Evolutionary conservation across 352 stramenopile species (phyloP).

Genomic region (Pythium vanterpoolii): DNA sequence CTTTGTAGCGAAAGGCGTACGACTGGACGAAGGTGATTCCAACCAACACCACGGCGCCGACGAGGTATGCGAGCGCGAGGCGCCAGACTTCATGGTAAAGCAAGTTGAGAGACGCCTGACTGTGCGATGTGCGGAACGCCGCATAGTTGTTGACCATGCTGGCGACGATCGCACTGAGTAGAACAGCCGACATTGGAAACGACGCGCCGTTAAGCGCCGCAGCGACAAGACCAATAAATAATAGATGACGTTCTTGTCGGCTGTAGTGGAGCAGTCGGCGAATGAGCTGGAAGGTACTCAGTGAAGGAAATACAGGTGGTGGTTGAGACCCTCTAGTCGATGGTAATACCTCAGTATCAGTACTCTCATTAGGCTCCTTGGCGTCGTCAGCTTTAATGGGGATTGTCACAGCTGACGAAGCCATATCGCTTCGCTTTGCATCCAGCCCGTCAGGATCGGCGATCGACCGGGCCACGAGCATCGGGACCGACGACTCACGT

Average conservation of each 20-base stretch:
- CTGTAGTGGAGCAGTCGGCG: conserved; percentile 10
- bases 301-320: not conserved
- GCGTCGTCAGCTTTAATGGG: not conserved
- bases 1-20: conserved; percentile 50
- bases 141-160: conserved; percentile 48
- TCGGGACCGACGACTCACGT: conserved; percentile 17
- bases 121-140: conserved; percentile 24
- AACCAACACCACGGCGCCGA: conserved; percentile 27
- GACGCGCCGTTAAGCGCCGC: conserved; percentile 27
- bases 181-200: conserved; percentile 33
- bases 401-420: not conserved
- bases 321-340: not conserved
- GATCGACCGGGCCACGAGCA: conserved; percentile 6
- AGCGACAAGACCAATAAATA: conserved; percentile 11
- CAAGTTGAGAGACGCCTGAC: conserved; percentile 24
- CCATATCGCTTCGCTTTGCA: conserved; percentile 16
- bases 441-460: not conserved
- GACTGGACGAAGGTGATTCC: conserved; percentile 35
- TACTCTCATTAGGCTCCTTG: too few species aligned
- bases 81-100: conserved; percentile 38
- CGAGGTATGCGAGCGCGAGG: conserved; percentile 29
- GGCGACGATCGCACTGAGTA: conserved; percentile 42
- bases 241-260: conserved; percentile 2
- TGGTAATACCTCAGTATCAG: not conserved
- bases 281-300: not conserved